These are phyloP conservation scores for Phytophthora hibernalis DNA, from an alignment of 352 stramenopile species.

Conservation along the genomic window DNA sequence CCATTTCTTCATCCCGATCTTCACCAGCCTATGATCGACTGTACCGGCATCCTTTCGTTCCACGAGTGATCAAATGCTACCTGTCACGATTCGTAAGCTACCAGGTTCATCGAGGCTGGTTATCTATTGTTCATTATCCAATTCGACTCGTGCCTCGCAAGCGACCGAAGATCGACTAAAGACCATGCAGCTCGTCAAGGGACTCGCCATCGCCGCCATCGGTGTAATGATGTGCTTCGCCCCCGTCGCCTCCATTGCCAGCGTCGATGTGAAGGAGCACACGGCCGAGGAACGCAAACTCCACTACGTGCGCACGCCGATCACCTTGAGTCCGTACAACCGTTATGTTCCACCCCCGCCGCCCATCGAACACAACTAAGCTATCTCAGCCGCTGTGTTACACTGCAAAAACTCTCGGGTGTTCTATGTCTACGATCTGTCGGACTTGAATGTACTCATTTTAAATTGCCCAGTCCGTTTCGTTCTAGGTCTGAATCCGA, in stretches of 20 bases:
- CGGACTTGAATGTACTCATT: no score
- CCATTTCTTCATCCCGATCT: no score
- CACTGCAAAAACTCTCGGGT: no score
- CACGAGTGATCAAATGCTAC: no score
- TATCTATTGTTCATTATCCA: conserved; percentile 1
- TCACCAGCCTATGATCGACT: no score
- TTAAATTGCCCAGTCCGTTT: no score
- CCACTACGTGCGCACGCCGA: conserved; percentile 18
- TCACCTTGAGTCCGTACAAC: conserved; percentile 20
- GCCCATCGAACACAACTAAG: conserved; percentile 1
- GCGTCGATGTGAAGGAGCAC: conserved; percentile 10
- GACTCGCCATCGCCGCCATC: conserved; percentile 7
- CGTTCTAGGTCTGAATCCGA: no score
- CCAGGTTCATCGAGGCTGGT: not conserved
- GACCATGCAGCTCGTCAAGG: conserved; percentile 9
- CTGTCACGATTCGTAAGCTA: no score
- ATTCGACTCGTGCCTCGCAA: not conserved
- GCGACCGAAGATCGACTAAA: not conserved
- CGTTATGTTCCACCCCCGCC: conserved; percentile 4
- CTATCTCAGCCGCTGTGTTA: not conserved
- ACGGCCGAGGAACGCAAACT: conserved; percentile 8
- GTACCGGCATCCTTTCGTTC: no score
- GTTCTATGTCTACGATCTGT: no score
- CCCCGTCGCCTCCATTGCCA: not conserved
- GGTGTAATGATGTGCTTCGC: conserved; percentile 7